Conservation (phyloP, 306 rosid genomes). For the Cicer yamashitae region DNA sequence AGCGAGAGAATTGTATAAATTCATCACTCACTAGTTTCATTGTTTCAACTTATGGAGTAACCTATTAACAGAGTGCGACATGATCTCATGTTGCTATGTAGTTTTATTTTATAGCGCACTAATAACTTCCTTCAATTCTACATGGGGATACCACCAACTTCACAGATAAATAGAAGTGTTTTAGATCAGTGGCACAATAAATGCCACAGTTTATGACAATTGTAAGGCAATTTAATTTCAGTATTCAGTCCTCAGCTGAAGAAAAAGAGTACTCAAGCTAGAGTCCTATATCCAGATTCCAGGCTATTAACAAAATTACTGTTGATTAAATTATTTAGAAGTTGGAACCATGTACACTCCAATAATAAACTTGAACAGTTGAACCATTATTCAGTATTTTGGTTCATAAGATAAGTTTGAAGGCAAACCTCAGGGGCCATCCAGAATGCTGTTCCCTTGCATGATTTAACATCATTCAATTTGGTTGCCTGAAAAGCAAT, state of each 20-base stretch:
- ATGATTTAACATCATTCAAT: conserved; percentile 79
- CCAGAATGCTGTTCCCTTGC: conserved; percentile 91
- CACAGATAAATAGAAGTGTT: neutral
- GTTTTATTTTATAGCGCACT: neutral
- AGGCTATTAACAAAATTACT: conserved; percentile 2
- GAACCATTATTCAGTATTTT: conserved; percentile 20
- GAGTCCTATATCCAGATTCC: conserved; percentile 18
- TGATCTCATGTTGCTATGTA: neutral
- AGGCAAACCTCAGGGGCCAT: conserved; percentile 98
- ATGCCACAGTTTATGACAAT: neutral
- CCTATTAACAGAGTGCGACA: neutral
- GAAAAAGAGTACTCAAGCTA: conserved; percentile 35
- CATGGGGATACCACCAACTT: conserved; percentile 22
- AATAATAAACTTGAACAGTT: conserved; percentile 32
- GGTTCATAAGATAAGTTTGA: conserved; percentile 37
- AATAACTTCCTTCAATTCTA: conserved; percentile 33
- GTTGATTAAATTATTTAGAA: conserved; percentile 32
- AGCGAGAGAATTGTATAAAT: neutral
- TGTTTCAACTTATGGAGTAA: neutral
- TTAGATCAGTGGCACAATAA: conserved; percentile 12
- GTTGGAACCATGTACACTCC: conserved; percentile 13
- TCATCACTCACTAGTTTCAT: neutral
- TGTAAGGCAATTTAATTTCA: conserved; percentile 7
- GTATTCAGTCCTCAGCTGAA: conserved; percentile 21
- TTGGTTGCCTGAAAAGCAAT: conserved; percentile 70